phyloP scores from a whole-genome alignment of 352 stramenopile species.

The Globisporangium solare region DNA sequence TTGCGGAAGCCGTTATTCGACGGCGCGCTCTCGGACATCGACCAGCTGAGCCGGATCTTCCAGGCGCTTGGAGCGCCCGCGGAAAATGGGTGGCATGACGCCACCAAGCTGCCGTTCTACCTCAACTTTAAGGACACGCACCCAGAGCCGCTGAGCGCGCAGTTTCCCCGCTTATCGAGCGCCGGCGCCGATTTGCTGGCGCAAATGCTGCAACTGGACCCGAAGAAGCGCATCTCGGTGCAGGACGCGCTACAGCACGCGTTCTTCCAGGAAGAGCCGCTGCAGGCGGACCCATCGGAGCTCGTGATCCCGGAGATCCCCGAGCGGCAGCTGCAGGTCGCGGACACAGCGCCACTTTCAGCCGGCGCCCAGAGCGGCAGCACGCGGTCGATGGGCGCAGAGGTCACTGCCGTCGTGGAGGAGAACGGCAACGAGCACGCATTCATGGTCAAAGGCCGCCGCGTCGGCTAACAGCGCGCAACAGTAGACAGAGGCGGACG shows the following conservation, averaged over 20 bases:
- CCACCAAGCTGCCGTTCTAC: slow-evolving; percentile 58
- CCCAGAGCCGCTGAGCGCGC: slow-evolving; percentile 41
- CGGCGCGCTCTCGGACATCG: slow-evolving; percentile 62
- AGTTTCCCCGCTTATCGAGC: slow-evolving; percentile 53
- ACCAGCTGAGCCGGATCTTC: slow-evolving; percentile 78
- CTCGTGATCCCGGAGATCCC: slow-evolving; percentile 28
- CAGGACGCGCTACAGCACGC: slow-evolving; percentile 45
- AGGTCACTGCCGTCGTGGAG: slow-evolving; percentile 8
- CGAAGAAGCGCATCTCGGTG: slow-evolving; percentile 53
- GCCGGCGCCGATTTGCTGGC: slow-evolving; percentile 47
- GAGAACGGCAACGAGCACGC: slow-evolving; percentile 13
- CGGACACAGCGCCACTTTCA: not conserved
- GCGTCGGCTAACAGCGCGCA: slow-evolving; percentile 26
- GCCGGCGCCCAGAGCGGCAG: too few species aligned
- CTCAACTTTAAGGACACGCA: slow-evolving; percentile 72
- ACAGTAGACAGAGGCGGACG: too few species aligned
- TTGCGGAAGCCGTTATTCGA: slow-evolving; percentile 56
- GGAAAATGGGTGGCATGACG: slow-evolving; percentile 61
- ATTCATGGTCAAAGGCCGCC: slow-evolving; percentile 51
- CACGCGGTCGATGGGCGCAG: not conserved
- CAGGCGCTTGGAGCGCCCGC: slow-evolving; percentile 46
- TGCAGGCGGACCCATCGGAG: slow-evolving; percentile 16
- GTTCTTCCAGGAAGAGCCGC: slow-evolving; percentile 59
- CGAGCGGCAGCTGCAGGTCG: slow-evolving; percentile 9
- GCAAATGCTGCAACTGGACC: slow-evolving; percentile 50